A percentile compares a stretch with the other conserved stretches of the same genome.
phyloP scores from a whole-genome alignment of 2,329 filamentous ascomycete genomes.

The Elsinoe batatas region DNA sequence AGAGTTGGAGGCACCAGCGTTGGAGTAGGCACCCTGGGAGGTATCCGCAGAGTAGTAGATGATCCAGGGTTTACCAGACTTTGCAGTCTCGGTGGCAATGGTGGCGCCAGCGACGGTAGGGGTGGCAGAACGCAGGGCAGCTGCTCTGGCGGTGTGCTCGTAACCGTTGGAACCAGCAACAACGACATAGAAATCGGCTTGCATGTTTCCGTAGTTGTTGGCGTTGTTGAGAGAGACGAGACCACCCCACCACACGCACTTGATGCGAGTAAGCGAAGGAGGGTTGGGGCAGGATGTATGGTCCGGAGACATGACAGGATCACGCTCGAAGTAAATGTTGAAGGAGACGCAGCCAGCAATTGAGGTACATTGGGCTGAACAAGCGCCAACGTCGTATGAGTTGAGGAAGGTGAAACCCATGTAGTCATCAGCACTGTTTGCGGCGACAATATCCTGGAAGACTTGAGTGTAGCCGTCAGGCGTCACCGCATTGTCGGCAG shows the following conservation, averaged over 20 bases:
- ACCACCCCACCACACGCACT: conserved; percentile 18
- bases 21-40: conserved; percentile 13
- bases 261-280: conserved; percentile 15
- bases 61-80: conserved; percentile 5
- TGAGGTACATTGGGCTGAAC: conserved; percentile 21
- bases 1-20: conserved; percentile 9
- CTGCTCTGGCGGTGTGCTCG: conserved; percentile 19
- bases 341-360: conserved; percentile 18
- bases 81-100: conserved; percentile 1
- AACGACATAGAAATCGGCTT: conserved; percentile 24
- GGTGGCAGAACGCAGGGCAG: neutral
- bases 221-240: conserved; percentile 15
- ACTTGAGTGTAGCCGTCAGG: conserved; percentile 1
- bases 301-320: conserved; percentile 14
- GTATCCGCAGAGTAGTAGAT: conserved; percentile 15
- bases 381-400: conserved; percentile 23
- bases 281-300: conserved; percentile 19
- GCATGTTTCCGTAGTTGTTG: conserved; percentile 17
- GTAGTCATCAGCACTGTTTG: conserved; percentile 16
- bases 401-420: conserved; percentile 21
- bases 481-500: neutral
- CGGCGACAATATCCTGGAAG: conserved; percentile 1
- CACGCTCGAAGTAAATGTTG: conserved; percentile 21
- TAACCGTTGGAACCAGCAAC: conserved; percentile 28
- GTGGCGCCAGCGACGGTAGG: conserved; percentile 6